phyloP scores from a whole-genome alignment of 305 asterid genomes.

The Ilex paraguariensis region DNA sequence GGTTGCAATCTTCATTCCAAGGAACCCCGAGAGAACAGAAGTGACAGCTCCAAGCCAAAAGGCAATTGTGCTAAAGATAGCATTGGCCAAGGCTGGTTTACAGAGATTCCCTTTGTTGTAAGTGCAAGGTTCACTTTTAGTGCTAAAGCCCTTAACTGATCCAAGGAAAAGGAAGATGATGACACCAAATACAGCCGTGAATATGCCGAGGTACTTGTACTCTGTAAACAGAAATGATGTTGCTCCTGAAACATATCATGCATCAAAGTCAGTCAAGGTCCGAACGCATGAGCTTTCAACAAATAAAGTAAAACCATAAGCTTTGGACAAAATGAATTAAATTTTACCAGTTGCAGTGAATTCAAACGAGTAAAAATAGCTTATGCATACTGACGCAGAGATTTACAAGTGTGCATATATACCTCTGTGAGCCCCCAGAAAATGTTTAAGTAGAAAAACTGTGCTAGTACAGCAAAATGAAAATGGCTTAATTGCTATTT shows the following conservation, averaged over 20 bases:
- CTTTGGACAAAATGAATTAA: no score
- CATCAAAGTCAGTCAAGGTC: not conserved
- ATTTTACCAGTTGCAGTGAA: no score
- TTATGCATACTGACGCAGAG: no score
- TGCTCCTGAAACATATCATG: constrained; percentile 8
- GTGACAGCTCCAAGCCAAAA: constrained; percentile 19
- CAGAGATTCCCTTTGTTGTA: constrained; percentile 13
- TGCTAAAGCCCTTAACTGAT: constrained; percentile 15
- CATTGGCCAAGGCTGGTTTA: constrained; percentile 22
- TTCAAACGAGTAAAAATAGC: no score
- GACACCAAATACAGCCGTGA: constrained; percentile 16
- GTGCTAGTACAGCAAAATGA: no score
- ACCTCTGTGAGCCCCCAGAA: no score
- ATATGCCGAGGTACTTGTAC: constrained; percentile 12
- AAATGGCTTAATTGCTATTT: no score
- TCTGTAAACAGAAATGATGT: constrained; percentile 20
- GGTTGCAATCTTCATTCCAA: constrained; percentile 23
- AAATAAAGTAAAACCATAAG: not conserved
- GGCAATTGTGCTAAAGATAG: constrained; percentile 16
- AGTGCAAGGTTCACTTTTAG: constrained; percentile 18
- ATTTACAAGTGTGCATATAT: no score
- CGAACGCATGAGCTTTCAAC: no score
- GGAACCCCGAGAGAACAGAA: constrained; percentile 18
- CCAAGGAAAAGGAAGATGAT: constrained; percentile 22
- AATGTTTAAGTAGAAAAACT: no score